Evolutionary conservation across 2,329 filamentous ascomycete genomes (phyloP).

Genomic region (Paraphaeosphaeria sporulosa): DNA sequence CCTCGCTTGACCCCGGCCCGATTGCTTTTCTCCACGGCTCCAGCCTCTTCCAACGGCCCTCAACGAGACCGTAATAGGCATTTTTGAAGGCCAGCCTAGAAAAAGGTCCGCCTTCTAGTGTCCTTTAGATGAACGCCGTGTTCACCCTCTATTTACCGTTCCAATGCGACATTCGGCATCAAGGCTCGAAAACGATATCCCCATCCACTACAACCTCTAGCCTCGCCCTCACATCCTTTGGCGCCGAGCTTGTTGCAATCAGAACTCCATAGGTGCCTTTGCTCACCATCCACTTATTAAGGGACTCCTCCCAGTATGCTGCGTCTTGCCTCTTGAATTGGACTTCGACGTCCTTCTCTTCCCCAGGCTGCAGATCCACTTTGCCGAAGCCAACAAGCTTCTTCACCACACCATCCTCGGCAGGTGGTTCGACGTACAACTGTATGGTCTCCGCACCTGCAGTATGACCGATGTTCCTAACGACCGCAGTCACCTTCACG

Average conservation of each 20-base stretch:
- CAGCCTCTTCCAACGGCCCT: conserved; percentile 4
- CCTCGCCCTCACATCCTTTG: conserved; percentile 16
- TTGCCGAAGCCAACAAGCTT: conserved; percentile 69
- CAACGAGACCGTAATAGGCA: background rate
- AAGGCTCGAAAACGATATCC: no score
- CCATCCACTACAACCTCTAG: conserved; percentile 10
- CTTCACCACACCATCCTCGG: conserved; percentile 65
- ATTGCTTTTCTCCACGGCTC: background rate
- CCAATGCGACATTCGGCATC: no score
- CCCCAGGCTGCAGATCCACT: conserved; percentile 63
- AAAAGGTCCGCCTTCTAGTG: background rate
- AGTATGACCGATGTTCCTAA: conserved; percentile 62
- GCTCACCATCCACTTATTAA: conserved; percentile 71
- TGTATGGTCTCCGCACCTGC: conserved; percentile 71
- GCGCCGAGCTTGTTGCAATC: conserved; percentile 50
- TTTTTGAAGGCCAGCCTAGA: background rate
- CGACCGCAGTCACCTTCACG: conserved; percentile 63
- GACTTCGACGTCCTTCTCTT: conserved; percentile 64
- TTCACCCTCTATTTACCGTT: background rate
- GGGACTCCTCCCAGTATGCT: conserved; percentile 74
- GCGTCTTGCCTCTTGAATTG: conserved; percentile 69
- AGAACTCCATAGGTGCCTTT: conserved; percentile 70
- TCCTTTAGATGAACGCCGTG: background rate
- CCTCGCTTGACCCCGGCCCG: conserved; percentile 3
- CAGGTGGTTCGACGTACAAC: conserved; percentile 64